A percentile compares a stretch with the other conserved stretches of the same genome.
These are phyloP conservation scores for Nephelium lappaceum DNA, from an alignment of 345 rosid genomes.

Conservation along the genomic window DNA sequence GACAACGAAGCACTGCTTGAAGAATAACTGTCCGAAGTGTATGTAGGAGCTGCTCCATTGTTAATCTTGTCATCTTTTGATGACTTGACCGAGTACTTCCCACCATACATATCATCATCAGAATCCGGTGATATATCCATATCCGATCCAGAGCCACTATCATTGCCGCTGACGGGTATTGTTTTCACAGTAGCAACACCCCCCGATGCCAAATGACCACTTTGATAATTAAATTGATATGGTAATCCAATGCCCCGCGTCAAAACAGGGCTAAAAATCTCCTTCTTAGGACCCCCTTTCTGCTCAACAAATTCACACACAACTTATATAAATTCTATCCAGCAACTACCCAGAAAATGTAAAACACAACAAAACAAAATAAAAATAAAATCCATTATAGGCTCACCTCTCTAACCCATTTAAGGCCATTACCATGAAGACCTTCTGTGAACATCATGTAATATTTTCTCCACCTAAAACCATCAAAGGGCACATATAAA, in stretches of 20 bases:
- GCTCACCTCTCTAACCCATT: constrained; percentile 54
- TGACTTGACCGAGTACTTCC: constrained; percentile 45
- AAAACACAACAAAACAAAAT: not conserved
- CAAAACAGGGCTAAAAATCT: constrained; percentile 34
- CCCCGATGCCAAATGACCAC: constrained; percentile 44
- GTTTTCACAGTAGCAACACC: constrained; percentile 32
- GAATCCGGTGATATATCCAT: constrained; percentile 65
- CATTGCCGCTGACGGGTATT: constrained; percentile 35
- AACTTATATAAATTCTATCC: constrained; percentile 13
- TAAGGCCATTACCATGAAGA: constrained; percentile 37
- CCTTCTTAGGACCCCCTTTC: constrained; percentile 32
- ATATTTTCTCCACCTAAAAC: constrained; percentile 22
- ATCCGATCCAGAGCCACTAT: constrained; percentile 60
- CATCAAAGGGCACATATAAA: constrained; percentile 1
- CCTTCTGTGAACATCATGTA: constrained; percentile 49
- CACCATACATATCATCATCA: constrained; percentile 54
- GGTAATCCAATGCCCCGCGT: constrained; percentile 43
- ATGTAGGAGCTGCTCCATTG: constrained; percentile 28
- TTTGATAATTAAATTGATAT: constrained; percentile 36
- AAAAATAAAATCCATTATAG: not conserved
- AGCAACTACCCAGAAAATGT: not conserved
- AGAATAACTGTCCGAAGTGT: constrained; percentile 46
- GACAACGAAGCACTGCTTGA: constrained; percentile 38
- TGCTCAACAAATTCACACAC: constrained; percentile 17
- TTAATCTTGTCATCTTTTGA: constrained; percentile 55